Conservation (phyloP, 768 basidiomycete species). For the Clitopilus hobsonii region DNA sequence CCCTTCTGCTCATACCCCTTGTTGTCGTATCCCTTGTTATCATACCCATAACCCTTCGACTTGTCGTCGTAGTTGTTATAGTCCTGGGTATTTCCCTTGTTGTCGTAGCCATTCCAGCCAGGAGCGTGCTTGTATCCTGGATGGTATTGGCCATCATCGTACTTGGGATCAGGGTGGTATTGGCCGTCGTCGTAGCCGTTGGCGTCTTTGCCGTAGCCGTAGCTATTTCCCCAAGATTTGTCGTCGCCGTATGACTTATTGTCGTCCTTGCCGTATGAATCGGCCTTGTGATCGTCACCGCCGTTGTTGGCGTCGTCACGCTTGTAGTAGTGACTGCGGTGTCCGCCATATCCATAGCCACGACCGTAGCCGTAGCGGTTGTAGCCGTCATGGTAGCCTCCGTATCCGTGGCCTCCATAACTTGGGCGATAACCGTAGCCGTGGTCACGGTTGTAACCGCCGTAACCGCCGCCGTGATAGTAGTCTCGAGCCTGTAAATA, state of each 20-base stretch:
- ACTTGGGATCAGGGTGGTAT: background rate
- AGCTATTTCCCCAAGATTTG: too few relatives aligned
- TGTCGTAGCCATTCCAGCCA: background rate
- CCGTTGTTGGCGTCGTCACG: background rate
- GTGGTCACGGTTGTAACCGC: background rate
- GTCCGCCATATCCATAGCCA: background rate
- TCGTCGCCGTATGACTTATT: background rate
- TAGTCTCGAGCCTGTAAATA: background rate
- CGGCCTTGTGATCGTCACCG: background rate
- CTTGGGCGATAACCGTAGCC: background rate
- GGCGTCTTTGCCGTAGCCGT: background rate
- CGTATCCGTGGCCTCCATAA: background rate
- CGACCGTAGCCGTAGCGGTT: background rate
- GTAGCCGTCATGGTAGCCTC: background rate
- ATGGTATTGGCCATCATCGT: background rate
- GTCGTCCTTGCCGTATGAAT: background rate
- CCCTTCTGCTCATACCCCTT: background rate
- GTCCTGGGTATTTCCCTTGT: background rate
- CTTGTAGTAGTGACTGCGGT: background rate
- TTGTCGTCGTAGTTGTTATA: background rate
- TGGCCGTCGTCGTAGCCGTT: background rate
- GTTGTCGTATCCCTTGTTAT: background rate
- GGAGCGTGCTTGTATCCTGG: background rate
- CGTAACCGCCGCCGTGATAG: background rate
- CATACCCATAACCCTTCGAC: too few relatives aligned